Evolutionary conservation across 352 stramenopile species (phyloP).

Genomic region (Aphanomyces euteiches): DNA sequence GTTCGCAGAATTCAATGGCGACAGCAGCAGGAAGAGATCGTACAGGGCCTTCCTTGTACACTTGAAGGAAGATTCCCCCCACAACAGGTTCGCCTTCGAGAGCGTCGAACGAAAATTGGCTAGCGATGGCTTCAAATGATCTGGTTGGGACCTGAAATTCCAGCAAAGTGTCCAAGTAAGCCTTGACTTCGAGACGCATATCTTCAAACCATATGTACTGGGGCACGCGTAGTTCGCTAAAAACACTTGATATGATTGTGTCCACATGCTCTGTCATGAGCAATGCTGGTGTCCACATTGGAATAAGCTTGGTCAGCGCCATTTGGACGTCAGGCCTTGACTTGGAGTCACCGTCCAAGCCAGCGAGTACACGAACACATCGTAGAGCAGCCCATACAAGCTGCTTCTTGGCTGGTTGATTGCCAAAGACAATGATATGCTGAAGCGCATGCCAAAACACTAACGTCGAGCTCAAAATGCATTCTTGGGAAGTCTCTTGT

Average conservation of each 20-base stretch:
- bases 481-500: conserved; percentile 13
- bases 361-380: conserved; percentile 15
- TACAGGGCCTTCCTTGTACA: conserved; percentile 7
- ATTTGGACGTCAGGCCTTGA: background rate
- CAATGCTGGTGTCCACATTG: conserved; percentile 19
- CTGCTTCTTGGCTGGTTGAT: conserved; percentile 19
- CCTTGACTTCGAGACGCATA: conserved; percentile 21
- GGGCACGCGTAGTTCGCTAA: conserved; percentile 9
- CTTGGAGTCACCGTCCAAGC: conserved; percentile 14
- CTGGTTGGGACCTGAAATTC: conserved; percentile 17
- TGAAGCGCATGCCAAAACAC: conserved; percentile 20
- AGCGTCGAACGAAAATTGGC: conserved; percentile 17
- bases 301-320: conserved; percentile 13
- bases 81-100: conserved; percentile 11
- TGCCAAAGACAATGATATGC: conserved; percentile 6
- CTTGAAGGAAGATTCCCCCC: conserved; percentile 12
- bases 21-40: background rate
- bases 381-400: conserved; percentile 16
- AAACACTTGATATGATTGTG: background rate
- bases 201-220: conserved; percentile 25
- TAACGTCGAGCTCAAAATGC: conserved; percentile 1
- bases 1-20: conserved; percentile 23
- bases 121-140: conserved; percentile 7
- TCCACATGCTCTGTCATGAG: background rate
- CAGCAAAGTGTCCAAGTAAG: conserved; percentile 19